Base-by-base conservation (phyloP, 805 yeast species). In the Lipomyces chichibuensis region DNA sequence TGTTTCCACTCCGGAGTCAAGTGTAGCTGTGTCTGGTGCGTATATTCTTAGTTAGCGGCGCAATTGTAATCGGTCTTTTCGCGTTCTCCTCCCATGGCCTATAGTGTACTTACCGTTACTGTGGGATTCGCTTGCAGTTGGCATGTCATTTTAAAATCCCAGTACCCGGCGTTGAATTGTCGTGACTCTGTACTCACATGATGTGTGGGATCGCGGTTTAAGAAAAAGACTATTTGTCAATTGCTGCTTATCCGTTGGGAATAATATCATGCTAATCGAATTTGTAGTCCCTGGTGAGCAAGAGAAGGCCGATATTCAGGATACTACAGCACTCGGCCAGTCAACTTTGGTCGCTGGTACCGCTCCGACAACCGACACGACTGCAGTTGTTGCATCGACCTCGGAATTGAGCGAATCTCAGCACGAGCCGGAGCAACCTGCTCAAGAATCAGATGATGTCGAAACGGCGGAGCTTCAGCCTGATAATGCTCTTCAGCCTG, bases 391-490 rank as follows among this genome's bases (percentile, higher is more conserved):
- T 29, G 49, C 57, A 17, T 29, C 32, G 32, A 29, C 32, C 32
- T 29, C 32, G 32, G 32, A 29, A 29, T 20, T 32, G 65, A 11
- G 13, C 17, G 43, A 37, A 13, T 13, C 17, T 37, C 14, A 13
- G 17, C 39, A 35, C 14, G 49, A 43, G 20, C 49, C 49, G 7
- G 8, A 43, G 49, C 13, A 43, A 7, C 63, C 58, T 27, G 65
- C 25, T 60, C 43, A 62, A 58, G 46, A 51, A 59, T 29, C 59
- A 35, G 32, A 60, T 46, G 57, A 60, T 9, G 65, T 11, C 9
- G 60, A 52, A n/a, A 56, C 49, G 3, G 8, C 49, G 9, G 49
- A 61, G 33, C 43, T 43, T 29, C 17, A 49, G 59, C 27, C 59
- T 20, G 37, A 39, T 17, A 3, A 14, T 53, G 23, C 57, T 17